Base-by-base conservation (phyloP, 2,329 filamentous ascomycete species). In the Pestalotiopsis sp. region DNA sequence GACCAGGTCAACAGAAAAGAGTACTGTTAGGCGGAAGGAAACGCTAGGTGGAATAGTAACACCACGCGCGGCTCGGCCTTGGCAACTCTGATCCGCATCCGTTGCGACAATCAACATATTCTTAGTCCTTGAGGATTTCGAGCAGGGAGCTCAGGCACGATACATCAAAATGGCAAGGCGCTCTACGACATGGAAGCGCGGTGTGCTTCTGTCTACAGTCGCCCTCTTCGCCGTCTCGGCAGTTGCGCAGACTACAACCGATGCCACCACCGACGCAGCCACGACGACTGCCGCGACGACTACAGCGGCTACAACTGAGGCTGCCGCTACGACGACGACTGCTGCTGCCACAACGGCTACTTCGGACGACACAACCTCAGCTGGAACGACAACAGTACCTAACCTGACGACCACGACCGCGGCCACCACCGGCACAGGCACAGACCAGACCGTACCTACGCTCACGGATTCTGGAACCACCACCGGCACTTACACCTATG, bases 401-500 rank as follows among this genome's bases (percentile, higher is more conserved):
- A 38, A 36, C 14, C 9, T 36, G 40, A 20, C 40, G n/a, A 66
- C 64, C 14, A 68, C 31, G 17, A 36, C 59, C 4, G 31, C 27
- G n/a, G 63, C 66, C 9, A 31, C 66, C 9, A 56, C 41, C 31
- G 40, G 52, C 65, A 62, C 59, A 25, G 64, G 38, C 14, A 52
- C 67, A n/a, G 31, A 20, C 31, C 13, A 25, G 31, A 60, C 65
- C 31, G 52, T 60, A 13, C 45, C 66, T 38, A 65, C 72, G 65
- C 78, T 90, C 57, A 88, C 90, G 12, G 87, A 85, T 49, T 81
- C 90, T 57, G 25, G 13, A 17, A 85, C 7, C 87, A 87, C 72
- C 82, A 87, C 85, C 72, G 17, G 27, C 45, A 52, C 45, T 7
- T 52, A 52, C 7, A 88, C 89, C 25, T 92, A 92, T 72, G 93